Evolutionary conservation across 2,329 filamentous ascomycete genomes (phyloP).

Genomic region (Colletotrichum sp.): DNA sequence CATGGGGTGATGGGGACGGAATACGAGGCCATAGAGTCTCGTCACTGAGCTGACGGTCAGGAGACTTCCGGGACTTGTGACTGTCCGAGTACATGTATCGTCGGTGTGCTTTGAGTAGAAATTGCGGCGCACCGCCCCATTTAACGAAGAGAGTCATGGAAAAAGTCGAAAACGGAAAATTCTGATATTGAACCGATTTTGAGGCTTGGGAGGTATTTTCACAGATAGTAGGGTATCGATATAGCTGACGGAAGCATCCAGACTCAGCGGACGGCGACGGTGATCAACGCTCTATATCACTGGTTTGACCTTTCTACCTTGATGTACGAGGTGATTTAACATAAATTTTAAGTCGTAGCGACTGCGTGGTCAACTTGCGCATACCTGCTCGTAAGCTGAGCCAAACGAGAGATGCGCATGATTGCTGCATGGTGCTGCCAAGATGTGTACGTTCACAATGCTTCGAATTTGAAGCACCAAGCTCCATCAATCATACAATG

Average conservation of each 20-base stretch:
- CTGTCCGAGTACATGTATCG: neutral
- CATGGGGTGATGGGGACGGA: constrained; percentile 18
- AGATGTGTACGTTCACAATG: neutral
- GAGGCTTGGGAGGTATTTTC: neutral
- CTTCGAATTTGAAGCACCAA: neutral
- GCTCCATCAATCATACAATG: neutral
- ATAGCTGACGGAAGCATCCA: neutral
- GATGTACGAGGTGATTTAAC: neutral
- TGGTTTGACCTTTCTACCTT: neutral
- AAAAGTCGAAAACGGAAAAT: too few species aligned
- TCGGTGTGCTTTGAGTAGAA: neutral
- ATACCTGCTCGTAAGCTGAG: constrained; percentile 2
- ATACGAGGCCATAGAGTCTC: constrained; percentile 11
- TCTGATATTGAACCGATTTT: too few species aligned
- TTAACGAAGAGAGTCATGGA: neutral
- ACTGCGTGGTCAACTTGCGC: constrained; percentile 8
- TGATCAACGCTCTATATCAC: neutral
- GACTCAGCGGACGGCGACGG: neutral
- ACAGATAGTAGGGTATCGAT: neutral
- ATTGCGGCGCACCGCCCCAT: neutral
- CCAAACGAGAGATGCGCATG: neutral
- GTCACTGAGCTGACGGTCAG: neutral
- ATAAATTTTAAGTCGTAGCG: neutral
- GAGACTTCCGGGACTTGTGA: neutral
- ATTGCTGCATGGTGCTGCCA: neutral